Evolutionary conservation across 163 green algal species (phyloP), one percentile per base, ranked within the genome.

Genomic region (Trebouxia gelatinosa): DNA sequence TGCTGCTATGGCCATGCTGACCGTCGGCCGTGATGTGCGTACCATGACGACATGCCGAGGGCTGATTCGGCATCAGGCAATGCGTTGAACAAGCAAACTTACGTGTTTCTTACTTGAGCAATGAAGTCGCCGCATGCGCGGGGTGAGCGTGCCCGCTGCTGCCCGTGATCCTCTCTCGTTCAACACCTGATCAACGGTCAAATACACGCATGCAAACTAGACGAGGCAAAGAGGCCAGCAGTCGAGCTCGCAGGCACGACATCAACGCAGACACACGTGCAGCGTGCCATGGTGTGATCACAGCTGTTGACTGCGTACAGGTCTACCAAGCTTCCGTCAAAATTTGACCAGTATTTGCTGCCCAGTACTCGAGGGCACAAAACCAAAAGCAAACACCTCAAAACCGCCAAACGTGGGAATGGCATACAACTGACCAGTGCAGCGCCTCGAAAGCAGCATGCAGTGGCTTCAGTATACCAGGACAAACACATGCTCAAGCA

Each of bases 251-350:
- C 26, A 16, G 26, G 21, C 64, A 72, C 50, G 26, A 26, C 35
- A 37, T 72, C 32, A 50, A 21, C 34, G 51, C 51, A 23, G 43
- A 9, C 9, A 54, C 29, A 75, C 16, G 23, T 75, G 65, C 65
- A 75, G 16, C 65, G 65, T 1, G 35, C 1, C 35, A 28, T 77
- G 2, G 21, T 61, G 3, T 21, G 28, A 40, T 48, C 68, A 38
- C 1, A 48, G 39, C 39, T 77, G n/a, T n/a, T 31, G 13, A 39
- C 50, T 35, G 61, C 16, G 31, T 29, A 32, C 64, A 72, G 64
- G 64, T 51, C 35, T n/a, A 54, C 32, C 35, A 72, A 72, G n/a
- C 37, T 72, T 21, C 64, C 64, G 26, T 26, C 61, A 71, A 71
- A 40, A 32, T n/a, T n/a, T n/a, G n/a, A n/a, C n/a, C n/a, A n/a